phyloP scores from a whole-genome alignment of 495 filamentous ascomycete genomes.

The Evernia prunastri region DNA sequence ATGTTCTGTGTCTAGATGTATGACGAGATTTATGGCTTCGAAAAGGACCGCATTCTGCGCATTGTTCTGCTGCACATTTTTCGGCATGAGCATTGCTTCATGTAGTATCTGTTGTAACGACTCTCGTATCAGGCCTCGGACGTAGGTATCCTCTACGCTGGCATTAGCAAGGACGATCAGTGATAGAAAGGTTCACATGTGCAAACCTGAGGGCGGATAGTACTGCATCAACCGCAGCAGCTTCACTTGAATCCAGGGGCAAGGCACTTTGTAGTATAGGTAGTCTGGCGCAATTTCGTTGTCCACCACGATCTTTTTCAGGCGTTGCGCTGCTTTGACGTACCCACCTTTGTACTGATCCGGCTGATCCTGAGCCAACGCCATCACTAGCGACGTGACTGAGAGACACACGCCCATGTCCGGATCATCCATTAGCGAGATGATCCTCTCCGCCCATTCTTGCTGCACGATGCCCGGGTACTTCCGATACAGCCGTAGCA shows the following conservation, averaged over 20 bases:
- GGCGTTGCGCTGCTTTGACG: conserved; percentile 78
- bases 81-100: conserved; percentile 83
- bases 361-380: conserved; percentile 83
- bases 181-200: conserved; percentile 2
- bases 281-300: conserved; percentile 84
- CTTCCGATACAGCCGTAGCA: conserved; percentile 95
- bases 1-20: conserved; percentile 96
- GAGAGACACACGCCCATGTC: conserved; percentile 94
- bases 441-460: conserved; percentile 96
- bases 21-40: conserved; percentile 97
- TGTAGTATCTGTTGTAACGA: conserved; percentile 87
- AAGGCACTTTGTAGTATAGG: conserved; percentile 97
- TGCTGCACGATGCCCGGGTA: conserved; percentile 86
- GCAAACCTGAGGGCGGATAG: conserved; percentile 85
- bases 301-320: conserved; percentile 86
- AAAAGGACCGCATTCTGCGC: conserved; percentile 97
- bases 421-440: conserved; percentile 94
- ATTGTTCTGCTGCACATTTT: conserved; percentile 99
- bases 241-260: conserved; percentile 98
- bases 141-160: conserved; percentile 73
- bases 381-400: conserved; percentile 94
- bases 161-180: conserved; percentile 18
- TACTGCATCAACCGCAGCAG: conserved; percentile 87
- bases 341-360: conserved; percentile 93
- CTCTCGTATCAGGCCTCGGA: conserved; percentile 86